phyloP scores from a whole-genome alignment of 305 asterid species.

The Plantago coronopus region DNA sequence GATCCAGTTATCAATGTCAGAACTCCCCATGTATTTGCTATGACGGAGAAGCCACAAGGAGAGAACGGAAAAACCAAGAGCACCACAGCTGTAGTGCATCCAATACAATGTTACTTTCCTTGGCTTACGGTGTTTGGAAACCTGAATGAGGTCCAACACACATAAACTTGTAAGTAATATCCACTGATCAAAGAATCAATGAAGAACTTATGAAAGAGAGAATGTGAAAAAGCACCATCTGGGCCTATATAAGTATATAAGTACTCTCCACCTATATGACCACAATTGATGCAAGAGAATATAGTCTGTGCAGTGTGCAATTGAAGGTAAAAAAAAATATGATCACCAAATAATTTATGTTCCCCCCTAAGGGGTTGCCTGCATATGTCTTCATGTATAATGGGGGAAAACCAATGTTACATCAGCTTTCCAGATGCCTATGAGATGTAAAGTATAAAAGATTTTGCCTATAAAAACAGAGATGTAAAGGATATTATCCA shows the following conservation, averaged over 20 bases:
- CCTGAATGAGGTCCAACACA: constrained; percentile 41
- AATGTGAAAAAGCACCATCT: constrained; percentile 5
- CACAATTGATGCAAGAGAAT: constrained; percentile 11
- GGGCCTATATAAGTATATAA: too few relatives aligned
- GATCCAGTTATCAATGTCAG: constrained; percentile 95
- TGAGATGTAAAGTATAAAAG: too few relatives aligned
- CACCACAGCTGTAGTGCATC: constrained; percentile 84
- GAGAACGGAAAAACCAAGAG: constrained; percentile 64
- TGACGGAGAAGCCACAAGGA: constrained; percentile 95
- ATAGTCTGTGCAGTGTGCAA: background rate
- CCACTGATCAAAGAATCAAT: constrained; percentile 9
- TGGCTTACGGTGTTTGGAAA: constrained; percentile 76
- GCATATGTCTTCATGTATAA: too few relatives aligned
- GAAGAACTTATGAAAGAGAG: constrained; percentile 14
- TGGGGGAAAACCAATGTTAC: too few relatives aligned
- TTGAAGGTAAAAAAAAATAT: background rate
- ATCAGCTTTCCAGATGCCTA: too few relatives aligned
- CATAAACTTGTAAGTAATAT: background rate
- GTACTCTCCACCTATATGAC: constrained; percentile 3
- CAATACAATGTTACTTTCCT: constrained; percentile 69
- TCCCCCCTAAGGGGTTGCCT: too few relatives aligned
- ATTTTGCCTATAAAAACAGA: too few relatives aligned
- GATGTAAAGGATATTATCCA: too few relatives aligned
- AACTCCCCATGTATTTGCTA: constrained; percentile 90
- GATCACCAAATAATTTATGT: too few relatives aligned